phyloP scores from a whole-genome alignment of 371 early-diverging fungal species.

The Massospora cicadina region DNA sequence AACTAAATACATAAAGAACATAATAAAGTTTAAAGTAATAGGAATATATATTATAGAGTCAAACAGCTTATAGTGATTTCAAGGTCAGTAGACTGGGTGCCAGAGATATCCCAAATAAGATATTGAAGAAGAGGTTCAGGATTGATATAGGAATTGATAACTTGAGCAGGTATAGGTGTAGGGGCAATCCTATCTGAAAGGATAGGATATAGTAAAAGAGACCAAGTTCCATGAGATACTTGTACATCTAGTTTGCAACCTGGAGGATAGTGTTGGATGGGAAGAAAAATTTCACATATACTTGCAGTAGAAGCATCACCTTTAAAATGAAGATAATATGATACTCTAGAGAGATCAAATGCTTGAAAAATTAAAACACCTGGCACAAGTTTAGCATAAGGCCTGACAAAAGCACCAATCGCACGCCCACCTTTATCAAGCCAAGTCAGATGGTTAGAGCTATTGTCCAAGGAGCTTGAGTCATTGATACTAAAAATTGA shows the following conservation, averaged over 20 bases:
- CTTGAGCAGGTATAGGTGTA: neutral
- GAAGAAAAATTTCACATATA: slow-evolving; percentile 49
- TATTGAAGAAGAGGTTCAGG: neutral
- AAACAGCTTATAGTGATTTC: no score
- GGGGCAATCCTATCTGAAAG: neutral
- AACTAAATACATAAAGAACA: no score
- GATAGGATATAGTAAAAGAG: neutral
- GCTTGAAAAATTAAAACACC: slow-evolving; percentile 38
- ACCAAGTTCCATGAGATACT: neutral
- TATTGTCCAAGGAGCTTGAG: slow-evolving; percentile 13
- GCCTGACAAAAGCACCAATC: slow-evolving; percentile 54
- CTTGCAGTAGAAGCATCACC: slow-evolving; percentile 16
- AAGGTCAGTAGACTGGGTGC: no score
- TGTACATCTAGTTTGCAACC: slow-evolving; percentile 21
- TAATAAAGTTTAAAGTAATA: neutral
- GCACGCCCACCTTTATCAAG: slow-evolving; percentile 45
- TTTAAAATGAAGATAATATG: slow-evolving; percentile 34
- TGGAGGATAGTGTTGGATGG: slow-evolving; percentile 43
- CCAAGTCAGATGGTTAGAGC: slow-evolving; percentile 21
- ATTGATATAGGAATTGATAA: neutral
- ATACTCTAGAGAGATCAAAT: slow-evolving; percentile 33
- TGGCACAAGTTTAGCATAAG: slow-evolving; percentile 59
- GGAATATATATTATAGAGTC: neutral
- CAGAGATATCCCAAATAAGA: neutral
- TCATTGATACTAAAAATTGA: slow-evolving; percentile 18